Conservation (phyloP, 2,329 filamentous ascomycete genomes). For the Cladosporium sp. region DNA sequence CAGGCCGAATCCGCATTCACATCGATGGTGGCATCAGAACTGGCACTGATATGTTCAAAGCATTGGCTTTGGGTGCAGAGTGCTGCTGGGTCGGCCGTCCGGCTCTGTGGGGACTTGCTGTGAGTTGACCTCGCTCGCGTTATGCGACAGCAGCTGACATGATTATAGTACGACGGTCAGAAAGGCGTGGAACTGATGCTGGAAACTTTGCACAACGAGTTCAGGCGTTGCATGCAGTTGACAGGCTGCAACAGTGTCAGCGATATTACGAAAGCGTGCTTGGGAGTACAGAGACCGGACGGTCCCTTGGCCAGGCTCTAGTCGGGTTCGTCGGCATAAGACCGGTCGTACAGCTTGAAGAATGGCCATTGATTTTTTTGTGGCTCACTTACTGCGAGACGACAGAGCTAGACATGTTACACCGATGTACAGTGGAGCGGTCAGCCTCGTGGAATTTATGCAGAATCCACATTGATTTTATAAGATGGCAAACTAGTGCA, state of each 20-base stretch:
- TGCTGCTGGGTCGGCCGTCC: slow-evolving; percentile 48
- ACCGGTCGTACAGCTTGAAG: too few species aligned
- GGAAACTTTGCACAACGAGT: slow-evolving; percentile 32
- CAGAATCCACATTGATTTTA: too few species aligned
- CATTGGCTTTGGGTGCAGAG: slow-evolving; percentile 49
- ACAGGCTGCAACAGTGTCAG: slow-evolving; percentile 32
- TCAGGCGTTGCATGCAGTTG: slow-evolving; percentile 35
- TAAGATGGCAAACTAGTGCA: too few species aligned
- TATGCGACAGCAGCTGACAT: slow-evolving; percentile 4
- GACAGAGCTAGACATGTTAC: not conserved
- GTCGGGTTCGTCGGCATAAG: not conserved
- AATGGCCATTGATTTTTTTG: too few species aligned
- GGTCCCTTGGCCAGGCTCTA: slow-evolving; percentile 32
- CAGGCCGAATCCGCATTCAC: slow-evolving; percentile 53
- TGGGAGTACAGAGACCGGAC: slow-evolving; percentile 29
- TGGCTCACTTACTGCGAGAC: too few species aligned
- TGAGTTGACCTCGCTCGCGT: slow-evolving; percentile 20
- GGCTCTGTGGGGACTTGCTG: slow-evolving; percentile 48
- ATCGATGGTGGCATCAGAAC: slow-evolving; percentile 58
- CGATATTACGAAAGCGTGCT: slow-evolving; percentile 32
- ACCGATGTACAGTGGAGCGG: not conserved
- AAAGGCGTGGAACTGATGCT: slow-evolving; percentile 39
- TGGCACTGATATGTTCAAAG: slow-evolving; percentile 57
- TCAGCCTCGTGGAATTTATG: too few species aligned
- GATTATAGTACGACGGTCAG: slow-evolving; percentile 33